Evolutionary conservation across 441 rosid species (phyloP), one percentile per base, ranked within the genome.

Genomic region (Croton laevigatus): DNA sequence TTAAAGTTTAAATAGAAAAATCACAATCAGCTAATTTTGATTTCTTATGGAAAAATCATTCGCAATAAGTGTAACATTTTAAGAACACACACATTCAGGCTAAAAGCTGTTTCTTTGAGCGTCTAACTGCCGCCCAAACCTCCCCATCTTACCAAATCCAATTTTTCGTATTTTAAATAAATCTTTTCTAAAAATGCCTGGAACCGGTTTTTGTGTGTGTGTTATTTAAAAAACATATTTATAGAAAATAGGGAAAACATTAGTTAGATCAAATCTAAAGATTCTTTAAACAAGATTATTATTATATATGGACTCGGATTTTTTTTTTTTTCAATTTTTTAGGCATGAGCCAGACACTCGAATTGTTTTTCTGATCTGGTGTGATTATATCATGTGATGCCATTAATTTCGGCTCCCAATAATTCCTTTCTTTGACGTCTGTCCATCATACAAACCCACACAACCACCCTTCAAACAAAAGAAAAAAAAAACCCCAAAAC

Each of bases 311-410:
- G 9, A 40, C 44, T 40, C 44, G 1, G 20, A 19, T 2, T 2
- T 34, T 19, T 37, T 8, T 23, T 38, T 1, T 5, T 37, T 17
- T 51, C 6, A 17, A 5, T n/a, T n/a, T 1, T n/a, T 51, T n/a
- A 60, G n/a, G 52, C n/a, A 58, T 17, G 20, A 38, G 12, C 60
- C 45, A 9, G 8, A 75, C 37, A 64, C 68, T 42, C 14, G 19
- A 5, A 32, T 48, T 32, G 16, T 14, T 19, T 22, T 11, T n/a
- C 55, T 16, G 53, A 57, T 64, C 72, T 49, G 14, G 19, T 17
- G 53, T 49, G 19, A 49, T 49, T 7, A 0, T 49, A 59, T 55
- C 73, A 27, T 64, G 78, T 62, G 75, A 67, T 9, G 34, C 71
- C 52, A 37, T 42, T 68, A 17, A 23, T 0, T 16, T 48, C 63